Percentiles rank a stretch among this genome's conserved stretches.
phyloP scores from a whole-genome alignment of 441 rosid genomes.

The Pelargonium myrrhifolium region DNA sequence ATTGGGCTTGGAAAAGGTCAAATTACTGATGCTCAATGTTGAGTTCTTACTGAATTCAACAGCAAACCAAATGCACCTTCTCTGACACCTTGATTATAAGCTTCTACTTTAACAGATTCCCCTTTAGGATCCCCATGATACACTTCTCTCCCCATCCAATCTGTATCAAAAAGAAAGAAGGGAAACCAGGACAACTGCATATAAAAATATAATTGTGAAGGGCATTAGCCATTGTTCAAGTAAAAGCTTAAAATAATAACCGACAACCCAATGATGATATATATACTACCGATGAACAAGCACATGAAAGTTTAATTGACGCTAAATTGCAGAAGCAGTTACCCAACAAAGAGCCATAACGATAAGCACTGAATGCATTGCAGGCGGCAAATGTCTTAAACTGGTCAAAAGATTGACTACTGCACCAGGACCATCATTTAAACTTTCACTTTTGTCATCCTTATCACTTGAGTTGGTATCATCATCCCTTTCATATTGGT shows the following conservation, averaged over 20 bases:
- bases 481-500: conserved; percentile 30
- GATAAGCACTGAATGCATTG: conserved; percentile 81
- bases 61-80: conserved; percentile 99
- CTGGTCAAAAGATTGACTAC: conserved; percentile 89
- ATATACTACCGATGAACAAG: background rate
- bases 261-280: background rate
- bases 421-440: conserved; percentile 78
- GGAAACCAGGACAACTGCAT: conserved; percentile 96
- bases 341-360: conserved; percentile 99
- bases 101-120: conserved; percentile 38
- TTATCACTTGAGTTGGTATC: conserved; percentile 31
- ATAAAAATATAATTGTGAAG: conserved; percentile 17
- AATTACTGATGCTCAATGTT: conserved; percentile 27
- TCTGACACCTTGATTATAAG: conserved; percentile 81
- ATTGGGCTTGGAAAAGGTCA: background rate
- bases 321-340: conserved; percentile 23
- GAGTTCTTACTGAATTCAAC: conserved; percentile 94
- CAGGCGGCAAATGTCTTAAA: conserved; percentile 85
- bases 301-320: background rate
- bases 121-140: conserved; percentile 93
- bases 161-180: conserved; percentile 89
- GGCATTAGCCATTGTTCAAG: conserved; percentile 8
- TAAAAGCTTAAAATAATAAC: conserved; percentile 10
- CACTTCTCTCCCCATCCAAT: conserved; percentile 99
- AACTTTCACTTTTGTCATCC: conserved; percentile 42